Evolutionary conservation across 1,284 basidiomycete genomes (phyloP).

Genomic region (Trichosporon faecale): DNA sequence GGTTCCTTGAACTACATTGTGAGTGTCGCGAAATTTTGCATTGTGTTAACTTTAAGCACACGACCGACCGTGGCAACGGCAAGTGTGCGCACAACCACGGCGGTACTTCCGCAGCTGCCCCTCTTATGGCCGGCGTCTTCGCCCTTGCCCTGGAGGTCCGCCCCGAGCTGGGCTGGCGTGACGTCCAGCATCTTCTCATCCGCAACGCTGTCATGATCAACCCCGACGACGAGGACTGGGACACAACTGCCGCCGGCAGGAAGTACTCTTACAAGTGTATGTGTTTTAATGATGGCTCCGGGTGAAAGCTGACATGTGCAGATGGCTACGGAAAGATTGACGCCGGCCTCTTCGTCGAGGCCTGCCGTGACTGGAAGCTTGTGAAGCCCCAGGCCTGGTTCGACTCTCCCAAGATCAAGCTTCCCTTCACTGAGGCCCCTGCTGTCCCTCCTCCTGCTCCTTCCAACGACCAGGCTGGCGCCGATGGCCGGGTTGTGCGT

Average conservation of each 20-base stretch:
- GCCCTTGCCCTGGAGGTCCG: conserved; percentile 79
- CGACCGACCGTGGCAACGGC: conserved; percentile 71
- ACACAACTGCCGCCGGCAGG: conserved; percentile 71
- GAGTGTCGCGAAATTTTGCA: conserved; percentile 40
- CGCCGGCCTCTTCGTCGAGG: conserved; percentile 76
- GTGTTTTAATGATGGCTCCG: conserved; percentile 12
- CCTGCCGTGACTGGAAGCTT: conserved; percentile 74
- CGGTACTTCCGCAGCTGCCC: conserved; percentile 96
- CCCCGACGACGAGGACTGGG: conserved; percentile 91
- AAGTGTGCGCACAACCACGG: conserved; percentile 82
- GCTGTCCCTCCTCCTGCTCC: conserved; percentile 14
- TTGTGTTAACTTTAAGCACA: conserved; percentile 61
- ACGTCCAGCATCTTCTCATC: conserved; percentile 88
- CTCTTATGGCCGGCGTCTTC: conserved; percentile 87
- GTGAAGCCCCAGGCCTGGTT: conserved; percentile 96
- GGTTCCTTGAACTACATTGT: conserved; percentile 92
- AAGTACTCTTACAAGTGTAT: conserved; percentile 87
- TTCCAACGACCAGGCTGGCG: too few species aligned
- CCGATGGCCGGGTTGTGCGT: background rate
- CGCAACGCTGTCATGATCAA: conserved; percentile 77
- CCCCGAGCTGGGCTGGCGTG: conserved; percentile 94
- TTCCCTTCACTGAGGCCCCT: conserved; percentile 47
- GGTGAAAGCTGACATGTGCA: conserved; percentile 15
- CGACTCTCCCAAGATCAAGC: conserved; percentile 66
- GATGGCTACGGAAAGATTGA: conserved; percentile 88